phyloP scores from a whole-genome alignment of 257 asterid genomes.

The Penstemon eatonii region DNA sequence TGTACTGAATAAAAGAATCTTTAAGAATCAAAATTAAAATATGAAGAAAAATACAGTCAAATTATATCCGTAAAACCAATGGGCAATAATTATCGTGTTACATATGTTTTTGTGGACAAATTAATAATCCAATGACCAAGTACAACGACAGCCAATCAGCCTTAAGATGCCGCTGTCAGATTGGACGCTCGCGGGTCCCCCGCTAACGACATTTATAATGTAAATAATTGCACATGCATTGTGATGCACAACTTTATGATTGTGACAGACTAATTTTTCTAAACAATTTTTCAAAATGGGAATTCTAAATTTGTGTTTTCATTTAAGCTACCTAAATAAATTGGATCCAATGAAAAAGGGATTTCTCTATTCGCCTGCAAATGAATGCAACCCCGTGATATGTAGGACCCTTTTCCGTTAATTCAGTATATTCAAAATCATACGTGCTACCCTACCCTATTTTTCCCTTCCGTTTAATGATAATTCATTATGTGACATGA shows the following conservation, averaged over 20 bases:
- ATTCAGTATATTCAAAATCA: neutral
- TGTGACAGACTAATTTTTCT: constrained; percentile 2
- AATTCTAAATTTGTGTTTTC: neutral
- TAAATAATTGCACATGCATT: constrained; percentile 19
- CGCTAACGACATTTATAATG: neutral
- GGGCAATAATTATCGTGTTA: too few relatives aligned
- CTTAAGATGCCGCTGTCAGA: constrained; percentile 29
- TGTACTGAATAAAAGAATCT: too few relatives aligned
- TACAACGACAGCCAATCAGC: constrained; percentile 24
- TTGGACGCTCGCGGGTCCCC: constrained; percentile 29
- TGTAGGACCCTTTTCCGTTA: constrained; percentile 15
- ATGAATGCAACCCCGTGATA: constrained; percentile 33
- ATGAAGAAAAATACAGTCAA: too few relatives aligned
- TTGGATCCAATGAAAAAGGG: constrained; percentile 25
- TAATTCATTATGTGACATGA: too few relatives aligned
- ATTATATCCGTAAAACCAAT: too few relatives aligned
- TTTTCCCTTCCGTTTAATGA: too few relatives aligned
- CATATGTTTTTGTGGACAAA: neutral
- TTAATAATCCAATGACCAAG: neutral
- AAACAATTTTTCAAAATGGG: neutral
- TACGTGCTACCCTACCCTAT: neutral
- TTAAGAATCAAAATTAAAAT: too few relatives aligned
- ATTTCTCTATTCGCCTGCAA: neutral
- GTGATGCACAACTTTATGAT: constrained; percentile 8
- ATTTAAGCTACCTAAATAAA: neutral